phyloP scores from a whole-genome alignment of 306 rosid species.

The Glycine latifolia region DNA sequence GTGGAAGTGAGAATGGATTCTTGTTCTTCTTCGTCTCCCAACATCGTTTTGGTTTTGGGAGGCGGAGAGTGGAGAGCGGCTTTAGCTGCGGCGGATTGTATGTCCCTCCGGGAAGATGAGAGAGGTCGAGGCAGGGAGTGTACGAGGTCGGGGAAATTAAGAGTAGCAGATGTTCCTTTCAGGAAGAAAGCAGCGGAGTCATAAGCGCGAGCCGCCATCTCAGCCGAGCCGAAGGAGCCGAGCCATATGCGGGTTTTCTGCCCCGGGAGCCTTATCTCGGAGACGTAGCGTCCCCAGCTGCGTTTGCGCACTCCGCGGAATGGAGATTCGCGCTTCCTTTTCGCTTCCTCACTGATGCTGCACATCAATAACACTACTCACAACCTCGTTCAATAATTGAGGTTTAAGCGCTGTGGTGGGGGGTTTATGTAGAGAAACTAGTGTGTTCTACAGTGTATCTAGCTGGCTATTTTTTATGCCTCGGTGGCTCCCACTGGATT shows the following conservation, averaged over 20 bases:
- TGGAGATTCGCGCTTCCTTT: too few species aligned
- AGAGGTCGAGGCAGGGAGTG: not conserved
- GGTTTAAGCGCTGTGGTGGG: too few species aligned
- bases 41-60: too few species aligned
- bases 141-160: conserved; percentile 56
- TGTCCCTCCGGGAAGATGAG: conserved; percentile 54
- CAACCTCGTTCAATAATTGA: too few species aligned
- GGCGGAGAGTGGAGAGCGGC: conserved; percentile 49
- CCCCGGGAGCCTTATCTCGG: conserved; percentile 54
- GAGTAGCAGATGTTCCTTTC: conserved; percentile 55
- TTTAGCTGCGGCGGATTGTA: conserved; percentile 63
- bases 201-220: conserved; percentile 54
- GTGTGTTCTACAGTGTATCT: not conserved
- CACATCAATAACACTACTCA: too few species aligned
- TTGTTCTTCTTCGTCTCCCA: too few species aligned
- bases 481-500: too few species aligned
- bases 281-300: conserved; percentile 40
- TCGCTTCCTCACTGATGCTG: too few species aligned
- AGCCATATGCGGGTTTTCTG: too few species aligned
- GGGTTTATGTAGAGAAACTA: too few species aligned
- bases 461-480: not conserved
- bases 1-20: too few species aligned
- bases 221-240: too few species aligned
- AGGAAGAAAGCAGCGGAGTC: conserved; percentile 64
- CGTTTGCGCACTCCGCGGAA: conserved; percentile 58